These are phyloP conservation scores for Cutaneotrichosporon sp. DNA, from an alignment of 1,284 basidiomycete species.

Conservation along the genomic window DNA sequence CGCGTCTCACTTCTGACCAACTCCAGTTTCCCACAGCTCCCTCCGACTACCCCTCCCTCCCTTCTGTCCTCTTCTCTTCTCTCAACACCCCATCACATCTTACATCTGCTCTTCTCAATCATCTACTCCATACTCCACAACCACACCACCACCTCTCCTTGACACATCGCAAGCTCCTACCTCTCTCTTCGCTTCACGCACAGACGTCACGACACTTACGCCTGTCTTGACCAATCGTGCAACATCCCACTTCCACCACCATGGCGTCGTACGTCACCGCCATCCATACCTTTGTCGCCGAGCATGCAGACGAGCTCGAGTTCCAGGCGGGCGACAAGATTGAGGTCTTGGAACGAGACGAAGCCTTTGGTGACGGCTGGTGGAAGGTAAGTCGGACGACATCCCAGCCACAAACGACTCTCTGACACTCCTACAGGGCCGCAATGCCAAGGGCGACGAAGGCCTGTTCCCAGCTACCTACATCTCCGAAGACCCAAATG, in stretches of 20 bases:
- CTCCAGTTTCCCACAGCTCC: not conserved
- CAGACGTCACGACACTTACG: no score
- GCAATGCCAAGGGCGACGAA: constrained; percentile 70
- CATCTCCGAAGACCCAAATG: constrained; percentile 57
- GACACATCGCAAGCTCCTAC: not conserved
- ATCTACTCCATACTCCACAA: not conserved
- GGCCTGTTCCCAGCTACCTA: constrained; percentile 92
- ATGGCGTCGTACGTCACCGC: constrained; percentile 36
- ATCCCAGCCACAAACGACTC: no score
- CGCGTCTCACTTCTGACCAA: no score
- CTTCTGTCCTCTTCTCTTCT: not conserved
- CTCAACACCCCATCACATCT: not conserved
- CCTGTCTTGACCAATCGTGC: no score
- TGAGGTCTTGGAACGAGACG: constrained; percentile 87
- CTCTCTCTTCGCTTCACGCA: not conserved
- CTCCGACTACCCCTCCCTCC: not conserved
- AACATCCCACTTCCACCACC: not conserved
- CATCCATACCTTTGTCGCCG: constrained; percentile 63
- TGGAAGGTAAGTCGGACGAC: constrained; percentile 86
- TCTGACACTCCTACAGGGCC: no score
- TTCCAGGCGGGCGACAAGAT: constrained; percentile 84
- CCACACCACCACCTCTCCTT: not conserved
- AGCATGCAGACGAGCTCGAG: constrained; percentile 88
- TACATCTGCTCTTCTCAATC: not conserved
- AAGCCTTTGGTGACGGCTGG: constrained; percentile 95